phyloP scores from a whole-genome alignment of 768 basidiomycete species.

The Tremella mesenterica region DNA sequence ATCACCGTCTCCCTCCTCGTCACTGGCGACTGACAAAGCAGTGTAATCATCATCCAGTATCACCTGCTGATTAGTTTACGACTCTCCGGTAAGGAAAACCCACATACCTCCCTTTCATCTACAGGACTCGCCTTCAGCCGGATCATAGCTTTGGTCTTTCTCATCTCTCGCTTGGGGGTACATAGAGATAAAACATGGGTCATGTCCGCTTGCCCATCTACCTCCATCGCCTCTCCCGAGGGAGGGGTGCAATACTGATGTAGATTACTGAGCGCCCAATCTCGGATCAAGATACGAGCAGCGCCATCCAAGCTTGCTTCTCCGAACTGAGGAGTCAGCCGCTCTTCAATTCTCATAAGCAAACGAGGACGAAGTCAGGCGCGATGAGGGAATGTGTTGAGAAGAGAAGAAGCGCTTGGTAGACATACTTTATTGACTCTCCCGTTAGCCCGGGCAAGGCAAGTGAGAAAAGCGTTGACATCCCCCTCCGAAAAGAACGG shows the following conservation, averaged over 20 bases:
- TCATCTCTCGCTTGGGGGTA: conserved; percentile 59
- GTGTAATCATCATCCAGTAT: conserved; percentile 48
- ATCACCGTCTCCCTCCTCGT: conserved; percentile 42
- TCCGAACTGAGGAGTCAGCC: too few relatives aligned
- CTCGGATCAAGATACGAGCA: conserved; percentile 67
- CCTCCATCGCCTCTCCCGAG: conserved; percentile 26
- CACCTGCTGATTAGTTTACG: conserved; percentile 42
- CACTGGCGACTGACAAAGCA: conserved; percentile 45
- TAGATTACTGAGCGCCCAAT: conserved; percentile 71
- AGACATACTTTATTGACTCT: conserved; percentile 68
- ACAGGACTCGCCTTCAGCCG: conserved; percentile 48
- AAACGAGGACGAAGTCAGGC: too few relatives aligned
- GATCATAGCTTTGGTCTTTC: conserved; percentile 57
- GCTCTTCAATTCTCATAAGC: too few relatives aligned
- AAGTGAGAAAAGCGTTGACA: conserved; percentile 62
- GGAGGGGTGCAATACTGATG: conserved; percentile 62
- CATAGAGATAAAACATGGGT: conserved; percentile 50
- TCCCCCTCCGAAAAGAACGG: conserved; percentile 69
- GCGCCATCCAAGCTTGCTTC: conserved; percentile 64
- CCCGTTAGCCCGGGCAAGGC: conserved; percentile 64
- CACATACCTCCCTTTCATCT: conserved; percentile 48
- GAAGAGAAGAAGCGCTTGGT: conserved; percentile 9
- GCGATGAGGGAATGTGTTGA: background rate
- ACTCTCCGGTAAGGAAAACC: conserved; percentile 16
- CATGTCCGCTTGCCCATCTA: conserved; percentile 49